Percentiles rank a stretch among this genome's conserved stretches.
Evolutionary conservation across 352 stramenopile genomes (phyloP).

Genomic region (Thalassiosira mediterranea): DNA sequence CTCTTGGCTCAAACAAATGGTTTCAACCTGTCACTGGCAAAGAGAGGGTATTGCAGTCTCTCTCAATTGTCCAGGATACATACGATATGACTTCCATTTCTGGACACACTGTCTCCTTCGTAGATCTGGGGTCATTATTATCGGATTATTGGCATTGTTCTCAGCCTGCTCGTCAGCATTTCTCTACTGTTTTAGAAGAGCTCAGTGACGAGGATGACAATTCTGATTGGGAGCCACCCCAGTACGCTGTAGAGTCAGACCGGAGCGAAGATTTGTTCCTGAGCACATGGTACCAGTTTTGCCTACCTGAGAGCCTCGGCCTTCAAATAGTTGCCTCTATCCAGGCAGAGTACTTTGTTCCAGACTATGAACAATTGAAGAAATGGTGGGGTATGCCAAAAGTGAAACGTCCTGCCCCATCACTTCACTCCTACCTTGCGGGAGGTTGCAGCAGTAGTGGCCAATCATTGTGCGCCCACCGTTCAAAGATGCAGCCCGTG

Average conservation of each 20-base stretch:
- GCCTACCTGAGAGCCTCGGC: conserved; percentile 4
- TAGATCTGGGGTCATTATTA: conserved; percentile 9
- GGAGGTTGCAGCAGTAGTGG: conserved; percentile 3
- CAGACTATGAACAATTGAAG: neutral
- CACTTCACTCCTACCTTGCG: conserved; percentile 7
- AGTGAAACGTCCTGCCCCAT: conserved; percentile 1
- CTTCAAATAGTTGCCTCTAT: neutral
- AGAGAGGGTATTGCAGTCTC: neutral
- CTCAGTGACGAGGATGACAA: neutral
- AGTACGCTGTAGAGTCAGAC: neutral
- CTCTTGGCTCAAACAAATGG: neutral
- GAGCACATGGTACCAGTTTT: neutral
- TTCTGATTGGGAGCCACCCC: neutral
- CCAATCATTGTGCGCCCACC: neutral
- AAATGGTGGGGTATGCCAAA: conserved; percentile 13
- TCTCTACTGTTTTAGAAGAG: conserved; percentile 5
- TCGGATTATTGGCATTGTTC: neutral
- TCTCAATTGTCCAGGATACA: neutral
- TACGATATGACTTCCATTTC: neutral
- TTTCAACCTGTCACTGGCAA: neutral
- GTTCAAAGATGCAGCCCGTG: neutral
- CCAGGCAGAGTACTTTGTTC: conserved; percentile 9
- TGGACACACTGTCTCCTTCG: neutral
- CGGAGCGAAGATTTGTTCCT: conserved; percentile 3
- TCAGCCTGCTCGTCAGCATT: neutral